phyloP scores from a whole-genome alignment of 208 protist genomes.

The Herpetomonas muscarum region DNA sequence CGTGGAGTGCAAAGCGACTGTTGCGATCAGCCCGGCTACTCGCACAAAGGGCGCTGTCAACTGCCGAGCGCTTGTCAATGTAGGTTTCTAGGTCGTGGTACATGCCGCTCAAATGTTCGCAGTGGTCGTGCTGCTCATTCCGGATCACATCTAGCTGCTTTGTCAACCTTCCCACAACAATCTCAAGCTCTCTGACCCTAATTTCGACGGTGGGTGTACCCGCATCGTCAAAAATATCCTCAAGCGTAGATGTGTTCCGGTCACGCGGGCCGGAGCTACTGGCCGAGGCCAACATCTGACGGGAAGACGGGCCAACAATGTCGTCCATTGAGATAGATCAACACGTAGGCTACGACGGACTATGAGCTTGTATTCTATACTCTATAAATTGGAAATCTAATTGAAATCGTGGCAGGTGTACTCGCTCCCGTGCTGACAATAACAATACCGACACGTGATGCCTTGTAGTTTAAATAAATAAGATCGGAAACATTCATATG shows the following conservation, averaged over 20 bases:
- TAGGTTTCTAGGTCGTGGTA: slow-evolving; percentile 22
- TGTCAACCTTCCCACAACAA: slow-evolving; percentile 11
- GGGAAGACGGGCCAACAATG: not conserved
- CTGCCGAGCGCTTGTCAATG: slow-evolving; percentile 7
- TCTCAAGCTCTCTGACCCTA: slow-evolving; percentile 11
- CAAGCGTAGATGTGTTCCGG: not conserved
- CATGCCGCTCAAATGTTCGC: slow-evolving; percentile 16
- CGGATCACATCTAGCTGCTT: slow-evolving; percentile 9
- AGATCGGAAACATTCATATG: no score
- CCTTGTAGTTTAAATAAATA: no score
- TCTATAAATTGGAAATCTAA: not conserved
- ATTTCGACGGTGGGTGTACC: slow-evolving; percentile 13
- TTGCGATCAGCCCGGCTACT: not conserved
- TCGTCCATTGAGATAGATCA: not conserved
- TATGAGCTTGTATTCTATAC: not conserved
- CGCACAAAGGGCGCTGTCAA: not conserved
- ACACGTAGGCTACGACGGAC: no score
- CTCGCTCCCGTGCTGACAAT: no score
- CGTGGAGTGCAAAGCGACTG: not conserved
- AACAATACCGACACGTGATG: no score
- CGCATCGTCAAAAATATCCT: not conserved
- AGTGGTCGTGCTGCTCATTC: slow-evolving; percentile 25
- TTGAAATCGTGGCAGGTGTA: not conserved
- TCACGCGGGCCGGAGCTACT: not conserved
- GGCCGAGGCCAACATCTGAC: not conserved